These are phyloP conservation scores for Ustulina deusta DNA, from an alignment of 2,329 filamentous ascomycete species.

Conservation along the genomic window DNA sequence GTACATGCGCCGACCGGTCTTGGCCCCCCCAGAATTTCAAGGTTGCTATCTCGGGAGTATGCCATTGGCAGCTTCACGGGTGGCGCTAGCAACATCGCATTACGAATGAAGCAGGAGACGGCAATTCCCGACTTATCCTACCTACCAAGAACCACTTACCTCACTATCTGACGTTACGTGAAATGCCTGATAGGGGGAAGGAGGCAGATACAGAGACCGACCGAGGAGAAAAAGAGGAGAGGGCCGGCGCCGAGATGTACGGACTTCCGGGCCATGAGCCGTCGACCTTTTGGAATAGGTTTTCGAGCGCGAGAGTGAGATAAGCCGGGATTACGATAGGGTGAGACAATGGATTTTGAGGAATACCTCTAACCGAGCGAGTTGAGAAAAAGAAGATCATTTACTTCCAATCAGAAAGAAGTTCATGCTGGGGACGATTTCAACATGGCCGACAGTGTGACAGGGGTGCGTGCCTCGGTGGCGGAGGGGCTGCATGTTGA, in stretches of 20 bases:
- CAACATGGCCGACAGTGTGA: constrained; percentile 5
- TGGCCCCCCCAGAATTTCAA: constrained; percentile 11
- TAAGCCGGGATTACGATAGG: not conserved
- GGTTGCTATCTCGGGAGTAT: constrained; percentile 17
- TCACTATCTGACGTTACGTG: constrained; percentile 15
- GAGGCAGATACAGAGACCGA: not conserved
- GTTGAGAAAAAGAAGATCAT: not conserved
- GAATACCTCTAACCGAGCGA: not conserved
- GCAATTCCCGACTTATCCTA: not conserved
- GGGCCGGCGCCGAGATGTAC: not conserved
- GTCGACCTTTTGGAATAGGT: not conserved
- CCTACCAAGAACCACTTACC: constrained; percentile 15
- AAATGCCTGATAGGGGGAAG: not conserved
- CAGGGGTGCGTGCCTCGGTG: constrained; percentile 7
- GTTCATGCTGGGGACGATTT: not conserved
- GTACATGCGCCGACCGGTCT: constrained; percentile 12
- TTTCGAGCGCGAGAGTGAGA: not conserved
- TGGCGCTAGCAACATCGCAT: constrained; percentile 31
- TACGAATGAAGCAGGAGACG: constrained; percentile 19
- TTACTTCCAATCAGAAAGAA: constrained; percentile 17
- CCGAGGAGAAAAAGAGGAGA: not conserved
- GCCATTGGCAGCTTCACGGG: constrained; percentile 16
- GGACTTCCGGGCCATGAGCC: not conserved
- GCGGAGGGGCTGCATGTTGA: constrained; percentile 12
- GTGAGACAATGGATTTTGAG: not conserved